These are phyloP conservation scores for Fremontodendron californicum DNA, from an alignment of 345 rosid genomes.

Conservation along the genomic window DNA sequence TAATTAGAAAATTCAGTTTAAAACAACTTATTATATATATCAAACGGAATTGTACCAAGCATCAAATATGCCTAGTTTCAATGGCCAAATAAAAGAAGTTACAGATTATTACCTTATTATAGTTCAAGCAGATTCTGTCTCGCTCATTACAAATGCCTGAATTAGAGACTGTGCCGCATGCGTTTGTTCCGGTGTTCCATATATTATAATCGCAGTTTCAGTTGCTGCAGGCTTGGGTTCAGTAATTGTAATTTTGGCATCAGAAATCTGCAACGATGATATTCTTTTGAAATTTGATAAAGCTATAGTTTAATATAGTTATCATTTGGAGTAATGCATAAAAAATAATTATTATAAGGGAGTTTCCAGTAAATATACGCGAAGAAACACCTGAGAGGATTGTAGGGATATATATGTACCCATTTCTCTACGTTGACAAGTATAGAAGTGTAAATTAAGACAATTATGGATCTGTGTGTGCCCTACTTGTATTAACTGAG, in stretches of 20 bases:
- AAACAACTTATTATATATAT: background rate
- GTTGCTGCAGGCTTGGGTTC: conserved; percentile 60
- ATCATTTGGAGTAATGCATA: background rate
- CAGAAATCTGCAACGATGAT: conserved; percentile 49
- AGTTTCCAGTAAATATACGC: background rate
- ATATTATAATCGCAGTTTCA: conserved; percentile 59
- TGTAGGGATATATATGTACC: background rate
- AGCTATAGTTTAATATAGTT: background rate
- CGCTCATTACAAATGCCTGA: conserved; percentile 75
- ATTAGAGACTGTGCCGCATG: conserved; percentile 82
- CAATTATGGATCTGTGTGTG: background rate
- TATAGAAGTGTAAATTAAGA: background rate
- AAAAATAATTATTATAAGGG: background rate
- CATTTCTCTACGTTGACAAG: background rate
- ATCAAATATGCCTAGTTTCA: background rate
- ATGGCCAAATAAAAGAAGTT: background rate
- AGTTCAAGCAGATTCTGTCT: conserved; percentile 38
- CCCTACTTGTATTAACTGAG: background rate
- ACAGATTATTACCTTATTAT: background rate
- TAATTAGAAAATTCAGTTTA: background rate
- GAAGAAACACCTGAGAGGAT: background rate
- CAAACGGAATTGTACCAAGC: background rate
- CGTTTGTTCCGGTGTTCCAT: conserved; percentile 80
- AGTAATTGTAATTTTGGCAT: conserved; percentile 54
- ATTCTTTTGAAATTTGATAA: background rate